These are phyloP conservation scores for Ensete ventricosum DNA, from an alignment of 176 grass and related monocot genomes.

Conservation along the genomic window DNA sequence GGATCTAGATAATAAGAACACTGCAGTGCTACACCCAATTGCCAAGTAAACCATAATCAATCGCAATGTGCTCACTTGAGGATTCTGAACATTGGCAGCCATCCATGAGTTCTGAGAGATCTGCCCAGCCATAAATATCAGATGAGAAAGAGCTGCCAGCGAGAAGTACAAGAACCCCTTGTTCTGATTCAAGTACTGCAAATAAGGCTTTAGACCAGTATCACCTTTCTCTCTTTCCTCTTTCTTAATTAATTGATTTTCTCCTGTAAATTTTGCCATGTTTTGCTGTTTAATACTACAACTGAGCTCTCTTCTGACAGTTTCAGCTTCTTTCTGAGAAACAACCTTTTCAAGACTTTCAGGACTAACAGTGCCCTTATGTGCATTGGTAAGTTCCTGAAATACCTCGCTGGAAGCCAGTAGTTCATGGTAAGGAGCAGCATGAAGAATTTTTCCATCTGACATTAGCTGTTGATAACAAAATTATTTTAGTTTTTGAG, in stretches of 20 bases:
- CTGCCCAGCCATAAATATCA: constrained; percentile 64
- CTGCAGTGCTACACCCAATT: constrained; percentile 47
- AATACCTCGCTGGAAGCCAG: constrained; percentile 63
- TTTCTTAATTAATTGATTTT: constrained; percentile 69
- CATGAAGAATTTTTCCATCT: constrained; percentile 51
- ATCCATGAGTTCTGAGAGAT: constrained; percentile 97
- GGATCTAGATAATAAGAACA: constrained; percentile 63
- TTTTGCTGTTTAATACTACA: constrained; percentile 22
- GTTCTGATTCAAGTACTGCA: constrained; percentile 60
- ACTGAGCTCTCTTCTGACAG: constrained; percentile 29
- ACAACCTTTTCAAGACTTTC: constrained; percentile 34
- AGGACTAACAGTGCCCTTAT: constrained; percentile 47
- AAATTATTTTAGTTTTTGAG: no score
- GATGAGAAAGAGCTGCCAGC: constrained; percentile 35
- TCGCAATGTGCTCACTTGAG: constrained; percentile 50
- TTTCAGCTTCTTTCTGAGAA: constrained; percentile 17
- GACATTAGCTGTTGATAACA: constrained; percentile 59
- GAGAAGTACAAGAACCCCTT: constrained; percentile 68
- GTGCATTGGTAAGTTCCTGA: constrained; percentile 65
- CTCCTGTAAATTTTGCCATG: constrained; percentile 18
- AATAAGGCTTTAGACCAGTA: constrained; percentile 69
- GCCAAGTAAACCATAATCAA: constrained; percentile 73
- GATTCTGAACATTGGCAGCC: constrained; percentile 76
- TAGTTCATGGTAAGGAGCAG: constrained; percentile 52
- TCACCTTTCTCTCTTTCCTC: constrained; percentile 87